Base-by-base conservation (phyloP, 495 filamentous ascomycete genomes). In the Aspergillus avenaceus region DNA sequence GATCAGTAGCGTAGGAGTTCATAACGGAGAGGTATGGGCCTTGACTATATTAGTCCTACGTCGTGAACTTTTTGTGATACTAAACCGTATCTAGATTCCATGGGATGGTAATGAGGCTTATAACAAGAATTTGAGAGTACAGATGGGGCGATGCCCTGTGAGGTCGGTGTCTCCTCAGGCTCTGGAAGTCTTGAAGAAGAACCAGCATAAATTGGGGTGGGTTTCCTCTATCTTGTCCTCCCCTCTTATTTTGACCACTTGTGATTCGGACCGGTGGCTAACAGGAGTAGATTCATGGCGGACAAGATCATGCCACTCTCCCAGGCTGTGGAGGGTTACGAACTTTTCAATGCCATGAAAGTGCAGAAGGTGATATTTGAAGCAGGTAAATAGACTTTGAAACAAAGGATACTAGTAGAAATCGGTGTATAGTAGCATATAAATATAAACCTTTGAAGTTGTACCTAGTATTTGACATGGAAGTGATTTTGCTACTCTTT, bases 141-240 rank as follows among this genome's bases (percentile, higher is more conserved):
- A 96, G 59, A 96, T 96, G 84, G 93, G 92, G 26, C 78, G 93
- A 45, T 98, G 93, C 65, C 92, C 92, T 6, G 93, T 98, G 9
- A 75, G 90, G 41, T 87, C 85, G 32, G 84, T 97, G 47, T 91
- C 93, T 53, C 72, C 81, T 16, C 78, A 88, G 49, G 90, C 93
- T 5, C 65, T 97, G 45, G 80, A 84, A 46, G 77, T 91, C 47
- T 63, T 98, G 58, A 85, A 84, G 64, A 81, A 86, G 72, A 92
- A 90, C 54, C 89, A 95, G 59, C 79, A 95, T 62, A 67, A 84
- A 46, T 75, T 96, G 49, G 80, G 84, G 91, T 95, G 75, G 69
- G 86, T 71, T 11, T n/a, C 41, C 29, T 46, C 24, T 11, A 23
- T 37, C 7, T 37, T 40, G 32, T 27, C 14, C 11, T 50, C 31